These are phyloP conservation scores for Acorus calamus DNA, from an alignment of 106 monocot genomes.

Conservation along the genomic window DNA sequence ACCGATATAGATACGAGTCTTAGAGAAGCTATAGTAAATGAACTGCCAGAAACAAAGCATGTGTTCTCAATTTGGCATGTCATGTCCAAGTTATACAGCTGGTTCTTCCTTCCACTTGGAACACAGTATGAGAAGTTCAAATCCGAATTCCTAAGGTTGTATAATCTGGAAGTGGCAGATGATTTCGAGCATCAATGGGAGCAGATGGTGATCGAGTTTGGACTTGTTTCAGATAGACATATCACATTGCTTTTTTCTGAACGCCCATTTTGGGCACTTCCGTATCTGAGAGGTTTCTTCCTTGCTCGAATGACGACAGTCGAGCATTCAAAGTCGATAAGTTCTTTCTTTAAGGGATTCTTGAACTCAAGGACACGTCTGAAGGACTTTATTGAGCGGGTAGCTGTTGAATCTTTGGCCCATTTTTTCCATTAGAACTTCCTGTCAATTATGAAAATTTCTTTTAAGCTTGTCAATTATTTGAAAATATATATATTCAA, in stretches of 20 bases:
- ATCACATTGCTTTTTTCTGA: conserved; percentile 39
- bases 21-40: conserved; percentile 41
- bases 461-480: no score
- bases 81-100: conserved; percentile 45
- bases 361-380: conserved; percentile 58
- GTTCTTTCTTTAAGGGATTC: conserved; percentile 53
- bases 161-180: conserved; percentile 28
- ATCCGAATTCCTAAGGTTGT: conserved; percentile 40
- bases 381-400: conserved; percentile 77
- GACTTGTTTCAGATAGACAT: conserved; percentile 52
- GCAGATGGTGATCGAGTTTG: conserved; percentile 53
- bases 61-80: conserved; percentile 57
- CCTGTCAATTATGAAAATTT: no score
- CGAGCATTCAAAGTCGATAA: conserved; percentile 34
- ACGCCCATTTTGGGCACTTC: conserved; percentile 49
- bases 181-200: conserved; percentile 58
- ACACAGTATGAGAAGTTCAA: conserved; percentile 53
- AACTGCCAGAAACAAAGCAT: conserved; percentile 56
- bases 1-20: conserved; percentile 62
- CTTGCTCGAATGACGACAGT: conserved; percentile 34
- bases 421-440: no score
- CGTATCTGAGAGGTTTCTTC: conserved; percentile 56
- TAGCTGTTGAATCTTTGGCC: background rate
- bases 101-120: conserved; percentile 49
- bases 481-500: no score